These are phyloP conservation scores for Radiomyces spectabilis DNA, from an alignment of 192 early-diverging fungal species.

Conservation along the genomic window DNA sequence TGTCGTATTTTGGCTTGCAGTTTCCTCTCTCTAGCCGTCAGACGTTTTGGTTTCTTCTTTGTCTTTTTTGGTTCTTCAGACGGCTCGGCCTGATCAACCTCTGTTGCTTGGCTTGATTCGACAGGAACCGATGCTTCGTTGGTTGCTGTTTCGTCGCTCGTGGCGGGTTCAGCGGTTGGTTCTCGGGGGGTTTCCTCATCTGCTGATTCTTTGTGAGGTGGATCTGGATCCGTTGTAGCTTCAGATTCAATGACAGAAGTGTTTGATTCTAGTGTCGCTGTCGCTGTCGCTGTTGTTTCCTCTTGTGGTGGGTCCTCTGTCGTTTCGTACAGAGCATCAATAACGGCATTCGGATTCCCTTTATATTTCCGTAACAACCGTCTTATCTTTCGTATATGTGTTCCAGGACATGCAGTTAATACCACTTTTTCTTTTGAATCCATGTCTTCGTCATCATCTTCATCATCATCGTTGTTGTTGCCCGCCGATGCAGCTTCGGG, in stretches of 20 bases:
- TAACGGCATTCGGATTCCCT: slow-evolving; percentile 40
- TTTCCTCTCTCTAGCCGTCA: slow-evolving; percentile 5
- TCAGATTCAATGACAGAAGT: background rate
- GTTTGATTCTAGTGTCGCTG: background rate
- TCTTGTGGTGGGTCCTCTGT: background rate
- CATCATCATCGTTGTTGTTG: background rate
- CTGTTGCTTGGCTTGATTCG: no score
- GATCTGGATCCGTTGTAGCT: no score
- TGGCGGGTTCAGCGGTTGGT: no score
- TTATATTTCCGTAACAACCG: slow-evolving; percentile 35
- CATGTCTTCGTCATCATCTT: slow-evolving; percentile 15
- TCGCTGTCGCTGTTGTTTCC: no score
- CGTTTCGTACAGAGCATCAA: slow-evolving; percentile 40
- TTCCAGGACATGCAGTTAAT: slow-evolving; percentile 43
- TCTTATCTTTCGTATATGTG: slow-evolving; percentile 39
- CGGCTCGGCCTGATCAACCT: no score
- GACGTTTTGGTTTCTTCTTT: slow-evolving; percentile 5
- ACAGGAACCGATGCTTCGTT: no score
- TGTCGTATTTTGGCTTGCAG: slow-evolving; percentile 12
- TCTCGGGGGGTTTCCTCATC: no score
- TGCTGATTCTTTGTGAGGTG: no score
- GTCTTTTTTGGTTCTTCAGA: background rate
- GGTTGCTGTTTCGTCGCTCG: background rate
- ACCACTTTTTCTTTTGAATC: slow-evolving; percentile 48
- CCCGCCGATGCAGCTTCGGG: no score